Evolutionary conservation across 2,329 filamentous ascomycete species (phyloP), one percentile per base, ranked within the genome.

Genomic region (Aspergillus felis): DNA sequence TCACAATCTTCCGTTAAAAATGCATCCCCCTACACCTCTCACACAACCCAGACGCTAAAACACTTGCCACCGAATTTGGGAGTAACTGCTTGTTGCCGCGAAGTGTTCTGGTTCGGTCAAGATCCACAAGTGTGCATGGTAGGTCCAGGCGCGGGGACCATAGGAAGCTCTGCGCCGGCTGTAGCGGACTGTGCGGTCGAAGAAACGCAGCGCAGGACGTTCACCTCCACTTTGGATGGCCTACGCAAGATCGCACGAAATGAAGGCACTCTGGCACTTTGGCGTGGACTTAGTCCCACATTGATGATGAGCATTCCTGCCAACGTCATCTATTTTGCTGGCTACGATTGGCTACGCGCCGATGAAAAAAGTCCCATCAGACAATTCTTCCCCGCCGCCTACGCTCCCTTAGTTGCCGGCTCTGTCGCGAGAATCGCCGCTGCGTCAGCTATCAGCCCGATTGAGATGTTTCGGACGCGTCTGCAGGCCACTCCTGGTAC

Each of bases 261-360:
- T 71, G 94, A 99, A 77, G 94, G 94, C 1, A 70, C 92, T 12
- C 83, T 84, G 27, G 94, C 92, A 1, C 77, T 99, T 38, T 99
- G 94, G 93, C 85, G 94, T 60, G 94, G 94, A 0, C 79, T 99
- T 4, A 95, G 90, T n/a, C 93, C 94, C 0, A 99, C 94, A 0
- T 79, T 99, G 24, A 83, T 92, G 62, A 99, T 99, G 94, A 87
- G 92, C 0, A 84, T 99, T 5, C 94, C 94, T 0, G 91, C 87
- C 27, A 99, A 99, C 72, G 94, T 99, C 64, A 97, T 99, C 64
- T 99, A 99, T 76, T 97, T 97, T 69, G 95, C 94, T 12, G 94
- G 94, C 42, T 99, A 99, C 75, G 94, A 99, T 70, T 97, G 92
- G 89, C 74, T 99, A 57, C 87, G 94, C 38, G 89, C 83, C 62